phyloP scores from a whole-genome alignment of 306 rosid species.

The Arachis stenosperma region DNA sequence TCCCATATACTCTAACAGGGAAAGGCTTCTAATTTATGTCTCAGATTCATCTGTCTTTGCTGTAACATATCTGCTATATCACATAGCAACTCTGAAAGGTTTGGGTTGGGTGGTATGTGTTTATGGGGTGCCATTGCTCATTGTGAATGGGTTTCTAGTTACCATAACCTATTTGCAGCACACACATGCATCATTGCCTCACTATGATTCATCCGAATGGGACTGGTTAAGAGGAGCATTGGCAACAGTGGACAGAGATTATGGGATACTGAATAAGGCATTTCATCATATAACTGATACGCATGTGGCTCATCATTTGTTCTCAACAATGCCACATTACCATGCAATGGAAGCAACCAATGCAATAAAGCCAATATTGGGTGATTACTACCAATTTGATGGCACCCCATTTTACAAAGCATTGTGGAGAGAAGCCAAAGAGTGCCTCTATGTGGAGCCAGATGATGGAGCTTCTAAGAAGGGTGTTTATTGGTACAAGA shows the following conservation, averaged over 20 bases:
- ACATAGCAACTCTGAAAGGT: conserved; percentile 46
- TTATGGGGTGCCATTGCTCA: conserved; percentile 58
- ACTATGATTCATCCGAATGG: conserved; percentile 77
- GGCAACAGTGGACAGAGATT: conserved; percentile 76
- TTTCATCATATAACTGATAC: conserved; percentile 78
- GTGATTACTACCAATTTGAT: conserved; percentile 61
- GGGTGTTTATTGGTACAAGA: conserved; percentile 76
- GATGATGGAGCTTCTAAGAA: conserved; percentile 49
- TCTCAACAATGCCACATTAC: conserved; percentile 81
- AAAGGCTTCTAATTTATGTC: conserved; percentile 50
- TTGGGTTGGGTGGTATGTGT: conserved; percentile 51
- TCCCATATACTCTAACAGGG: conserved; percentile 61
- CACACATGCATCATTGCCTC: conserved; percentile 71
- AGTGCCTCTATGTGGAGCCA: conserved; percentile 72
- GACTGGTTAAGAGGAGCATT: conserved; percentile 84
- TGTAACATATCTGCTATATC: conserved; percentile 42
- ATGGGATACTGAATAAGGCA: conserved; percentile 61
- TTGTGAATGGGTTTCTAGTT: conserved; percentile 73
- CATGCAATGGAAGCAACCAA: conserved; percentile 78
- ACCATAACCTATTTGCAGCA: conserved; percentile 73
- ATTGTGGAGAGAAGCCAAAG: conserved; percentile 82
- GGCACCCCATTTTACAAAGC: conserved; percentile 71
- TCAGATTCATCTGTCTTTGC: conserved; percentile 55
- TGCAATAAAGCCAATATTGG: conserved; percentile 56
- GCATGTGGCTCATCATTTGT: conserved; percentile 72